phyloP scores from a whole-genome alignment of 106 monocot species.

The Apostasia shenzhenica region DNA sequence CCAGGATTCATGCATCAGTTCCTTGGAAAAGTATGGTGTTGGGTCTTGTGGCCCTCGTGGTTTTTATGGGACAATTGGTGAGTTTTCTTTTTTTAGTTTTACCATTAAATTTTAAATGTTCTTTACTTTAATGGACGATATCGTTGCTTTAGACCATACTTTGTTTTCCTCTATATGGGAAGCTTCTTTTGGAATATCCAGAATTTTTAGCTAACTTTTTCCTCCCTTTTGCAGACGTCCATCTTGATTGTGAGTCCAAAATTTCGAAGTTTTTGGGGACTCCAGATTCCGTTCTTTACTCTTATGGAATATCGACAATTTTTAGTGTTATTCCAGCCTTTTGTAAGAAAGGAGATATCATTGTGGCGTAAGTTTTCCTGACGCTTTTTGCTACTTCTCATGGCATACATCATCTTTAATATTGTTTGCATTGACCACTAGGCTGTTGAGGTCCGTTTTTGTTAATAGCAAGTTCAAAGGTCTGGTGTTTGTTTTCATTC shows the following conservation, averaged over 20 bases:
- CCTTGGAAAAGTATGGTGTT: conserved; percentile 98
- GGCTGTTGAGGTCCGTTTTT: no score
- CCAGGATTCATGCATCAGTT: conserved; percentile 78
- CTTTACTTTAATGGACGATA: no score
- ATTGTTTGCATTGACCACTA: no score
- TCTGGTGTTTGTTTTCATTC: no score
- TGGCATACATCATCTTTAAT: no score
- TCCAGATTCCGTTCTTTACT: conserved; percentile 91
- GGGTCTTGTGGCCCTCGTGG: conserved; percentile 96
- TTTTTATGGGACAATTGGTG: conserved; percentile 97
- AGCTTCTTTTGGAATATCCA: neutral
- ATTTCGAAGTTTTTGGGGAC: conserved; percentile 92
- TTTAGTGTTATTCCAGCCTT: conserved; percentile 99
- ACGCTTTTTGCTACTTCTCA: no score
- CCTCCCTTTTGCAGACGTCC: conserved; percentile 63
- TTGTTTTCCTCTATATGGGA: no score
- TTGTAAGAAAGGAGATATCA: conserved; percentile 97
- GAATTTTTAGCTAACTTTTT: neutral
- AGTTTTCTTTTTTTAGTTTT: neutral
- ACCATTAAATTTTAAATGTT: no score
- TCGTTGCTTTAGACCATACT: no score
- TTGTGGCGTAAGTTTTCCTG: conserved; percentile 74
- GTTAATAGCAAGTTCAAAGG: no score
- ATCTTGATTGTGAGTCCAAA: conserved; percentile 94
- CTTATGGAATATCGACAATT: conserved; percentile 98